Conservation (phyloP, 1,284 basidiomycete genomes). For the Baeospora myosura region DNA sequence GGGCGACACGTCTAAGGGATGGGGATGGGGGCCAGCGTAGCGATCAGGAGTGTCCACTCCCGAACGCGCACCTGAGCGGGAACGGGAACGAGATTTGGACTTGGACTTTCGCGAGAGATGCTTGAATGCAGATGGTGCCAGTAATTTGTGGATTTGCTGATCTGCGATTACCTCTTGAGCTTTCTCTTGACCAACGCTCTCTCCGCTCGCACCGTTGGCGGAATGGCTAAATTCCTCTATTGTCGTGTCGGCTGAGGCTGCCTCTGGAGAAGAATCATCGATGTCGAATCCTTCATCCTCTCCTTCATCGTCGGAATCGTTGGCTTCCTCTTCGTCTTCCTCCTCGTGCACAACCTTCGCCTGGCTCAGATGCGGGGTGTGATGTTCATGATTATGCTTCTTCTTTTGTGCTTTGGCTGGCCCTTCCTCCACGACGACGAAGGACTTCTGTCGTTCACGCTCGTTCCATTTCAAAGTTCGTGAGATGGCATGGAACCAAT, state of each 20-base stretch:
- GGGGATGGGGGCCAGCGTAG: slow-evolving; percentile 59
- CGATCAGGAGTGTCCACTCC: slow-evolving; percentile 75
- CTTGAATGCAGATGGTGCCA: slow-evolving; percentile 25
- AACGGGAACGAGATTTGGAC: slow-evolving; percentile 37
- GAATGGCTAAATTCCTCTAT: slow-evolving; percentile 9
- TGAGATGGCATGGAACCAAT: slow-evolving; percentile 97
- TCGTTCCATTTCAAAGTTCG: slow-evolving; percentile 98
- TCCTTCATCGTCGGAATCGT: slow-evolving; percentile 41
- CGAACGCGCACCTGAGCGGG: slow-evolving; percentile 37
- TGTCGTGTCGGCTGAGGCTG: slow-evolving; percentile 24
- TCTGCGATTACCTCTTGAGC: slow-evolving; percentile 21
- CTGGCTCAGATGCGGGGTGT: slow-evolving; percentile 26
- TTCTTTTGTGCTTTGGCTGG: slow-evolving; percentile 38
- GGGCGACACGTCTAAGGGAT: slow-evolving; percentile 46
- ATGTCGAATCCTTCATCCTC: slow-evolving; percentile 85
- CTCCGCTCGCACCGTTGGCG: slow-evolving; percentile 16
- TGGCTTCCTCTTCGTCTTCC: slow-evolving; percentile 46
- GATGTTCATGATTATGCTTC: slow-evolving; percentile 18
- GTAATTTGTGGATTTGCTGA: slow-evolving; percentile 22
- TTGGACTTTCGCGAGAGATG: slow-evolving; percentile 26
- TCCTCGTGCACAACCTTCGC: slow-evolving; percentile 32
- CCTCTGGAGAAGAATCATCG: slow-evolving; percentile 70
- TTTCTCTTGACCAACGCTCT: slow-evolving; percentile 14
- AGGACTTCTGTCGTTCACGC: slow-evolving; percentile 93
- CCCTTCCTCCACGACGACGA: slow-evolving; percentile 93